A percentile compares a stretch with the other conserved stretches of the same genome.
Conservation (phyloP, 164 flowering plant species). For the grape (Vitis vinifera) region ASM3070453v1 NC_081820.1:27343501-27344000, state of each 20-base stretch:
- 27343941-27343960: too few relatives aligned
- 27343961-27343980: too few relatives aligned
- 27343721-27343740: constrained; percentile 30
- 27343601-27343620: constrained; percentile 76
- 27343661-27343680: constrained; percentile 26
- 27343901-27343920: too few relatives aligned
- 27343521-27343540: constrained; percentile 68
- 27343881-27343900: constrained; percentile 6
- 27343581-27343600: constrained; percentile 80
- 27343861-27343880: constrained; percentile 63
- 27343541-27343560: constrained; percentile 67
- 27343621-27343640: constrained; percentile 55
- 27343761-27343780: constrained; percentile 2
- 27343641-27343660: constrained; percentile 40
- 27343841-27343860: constrained; percentile 76
- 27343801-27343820: constrained; percentile 59
- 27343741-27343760: constrained; percentile 26
- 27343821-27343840: constrained; percentile 70
- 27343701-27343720: constrained; percentile 34
- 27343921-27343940: too few relatives aligned
- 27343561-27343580: constrained; percentile 64
- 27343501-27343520: constrained; percentile 90
- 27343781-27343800: constrained; percentile 30
- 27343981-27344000: not conserved
- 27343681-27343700: constrained; percentile 36